phyloP scores from a whole-genome alignment of 805 yeast species.

The Lachancea cidri region DNA sequence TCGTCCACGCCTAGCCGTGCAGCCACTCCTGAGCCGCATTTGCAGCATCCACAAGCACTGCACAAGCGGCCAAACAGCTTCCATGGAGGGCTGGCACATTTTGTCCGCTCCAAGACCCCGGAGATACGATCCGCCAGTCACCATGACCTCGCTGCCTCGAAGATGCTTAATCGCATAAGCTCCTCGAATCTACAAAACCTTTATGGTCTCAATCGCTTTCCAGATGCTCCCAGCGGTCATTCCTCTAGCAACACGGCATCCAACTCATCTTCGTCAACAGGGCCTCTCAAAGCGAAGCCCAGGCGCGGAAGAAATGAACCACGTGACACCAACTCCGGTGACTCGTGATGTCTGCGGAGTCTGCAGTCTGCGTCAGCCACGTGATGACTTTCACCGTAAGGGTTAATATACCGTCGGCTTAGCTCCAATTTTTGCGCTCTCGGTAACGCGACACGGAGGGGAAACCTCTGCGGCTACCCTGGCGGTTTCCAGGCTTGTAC shows the following conservation, averaged over 20 bases:
- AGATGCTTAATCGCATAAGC: not conserved
- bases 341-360: not conserved
- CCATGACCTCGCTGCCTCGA: not conserved
- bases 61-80: not conserved
- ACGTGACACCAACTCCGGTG: not conserved
- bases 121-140: not conserved
- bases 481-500: not conserved
- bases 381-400: not conserved
- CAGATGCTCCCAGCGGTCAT: not conserved
- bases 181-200: conserved; percentile 1
- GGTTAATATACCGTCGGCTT: not conserved
- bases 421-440: not conserved
- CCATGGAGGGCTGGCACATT: conserved; percentile 5
- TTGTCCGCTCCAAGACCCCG: conserved; percentile 2
- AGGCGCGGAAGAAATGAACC: not conserved
- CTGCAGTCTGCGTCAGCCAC: not conserved
- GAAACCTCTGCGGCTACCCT: not conserved
- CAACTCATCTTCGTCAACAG: not conserved
- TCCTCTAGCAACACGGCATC: not conserved
- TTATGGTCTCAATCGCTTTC: not conserved
- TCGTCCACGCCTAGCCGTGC: not conserved
- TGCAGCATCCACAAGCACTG: not conserved
- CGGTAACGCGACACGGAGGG: not conserved
- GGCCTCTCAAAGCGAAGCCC: not conserved
- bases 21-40: not conserved